Evolutionary conservation across 2,329 filamentous ascomycete genomes (phyloP).

Genomic region (Whalleya microplaca): DNA sequence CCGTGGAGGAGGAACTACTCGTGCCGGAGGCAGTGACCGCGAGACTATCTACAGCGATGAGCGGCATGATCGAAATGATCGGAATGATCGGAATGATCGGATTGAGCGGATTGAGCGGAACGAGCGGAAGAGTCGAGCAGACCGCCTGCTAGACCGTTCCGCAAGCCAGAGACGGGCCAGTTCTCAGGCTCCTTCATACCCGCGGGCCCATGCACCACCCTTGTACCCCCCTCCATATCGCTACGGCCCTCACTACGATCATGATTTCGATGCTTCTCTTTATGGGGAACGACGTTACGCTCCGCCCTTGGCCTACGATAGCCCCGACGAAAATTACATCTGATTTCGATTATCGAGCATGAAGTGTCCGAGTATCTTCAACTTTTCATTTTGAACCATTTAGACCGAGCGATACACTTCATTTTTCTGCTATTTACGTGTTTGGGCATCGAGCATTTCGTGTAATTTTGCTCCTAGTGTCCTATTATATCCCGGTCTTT

Average conservation of each 20-base stretch:
- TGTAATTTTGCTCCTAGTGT: constrained; percentile 6
- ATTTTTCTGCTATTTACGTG: constrained; percentile 13
- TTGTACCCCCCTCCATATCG: constrained; percentile 20
- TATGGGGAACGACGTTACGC: constrained; percentile 1
- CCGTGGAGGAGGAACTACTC: constrained; percentile 40
- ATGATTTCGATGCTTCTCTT: constrained; percentile 10
- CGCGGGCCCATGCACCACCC: constrained; percentile 29
- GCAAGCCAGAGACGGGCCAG: constrained; percentile 50
- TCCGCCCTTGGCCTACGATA: constrained; percentile 2
- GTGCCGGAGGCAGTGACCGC: constrained; percentile 53
- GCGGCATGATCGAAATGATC: constrained; percentile 47
- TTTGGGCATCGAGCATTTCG: constrained; percentile 18
- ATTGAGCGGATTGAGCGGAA: constrained; percentile 41
- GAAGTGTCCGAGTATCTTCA: neutral
- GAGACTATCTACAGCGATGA: constrained; percentile 52
- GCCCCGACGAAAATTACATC: constrained; percentile 1
- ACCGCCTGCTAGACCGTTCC: constrained; percentile 47
- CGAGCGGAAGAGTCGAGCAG: constrained; percentile 44
- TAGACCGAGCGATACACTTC: neutral
- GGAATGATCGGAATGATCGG: constrained; percentile 41
- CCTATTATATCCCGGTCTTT: constrained; percentile 2
- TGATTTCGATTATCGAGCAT: neutral
- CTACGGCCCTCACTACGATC: constrained; percentile 19
- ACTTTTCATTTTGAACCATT: neutral
- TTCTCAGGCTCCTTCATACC: constrained; percentile 55